These are phyloP conservation scores for Candolleomyces efflorescens DNA, from an alignment of 768 basidiomycete genomes.

Conservation along the genomic window DNA sequence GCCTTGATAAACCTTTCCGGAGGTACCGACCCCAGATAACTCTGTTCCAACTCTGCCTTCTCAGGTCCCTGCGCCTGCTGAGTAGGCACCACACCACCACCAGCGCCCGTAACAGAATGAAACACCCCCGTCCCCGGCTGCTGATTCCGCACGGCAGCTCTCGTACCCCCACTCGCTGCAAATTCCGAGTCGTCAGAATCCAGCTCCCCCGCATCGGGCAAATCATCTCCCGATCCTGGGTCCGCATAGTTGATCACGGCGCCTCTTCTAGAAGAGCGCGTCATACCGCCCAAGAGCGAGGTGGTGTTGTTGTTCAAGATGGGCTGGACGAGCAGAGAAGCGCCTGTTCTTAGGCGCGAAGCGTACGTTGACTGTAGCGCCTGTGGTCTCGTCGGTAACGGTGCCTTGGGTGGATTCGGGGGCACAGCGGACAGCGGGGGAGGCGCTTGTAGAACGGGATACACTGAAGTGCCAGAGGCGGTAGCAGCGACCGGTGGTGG, in stretches of 20 bases:
- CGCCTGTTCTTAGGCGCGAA: slow-evolving; percentile 86
- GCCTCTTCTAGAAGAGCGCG: slow-evolving; percentile 46
- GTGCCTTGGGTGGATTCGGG: slow-evolving; percentile 50
- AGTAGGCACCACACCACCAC: background rate
- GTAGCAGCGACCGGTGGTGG: too few species aligned
- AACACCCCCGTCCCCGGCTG: slow-evolving; percentile 48
- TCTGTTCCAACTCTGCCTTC: slow-evolving; percentile 75
- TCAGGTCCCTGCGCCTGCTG: slow-evolving; percentile 13
- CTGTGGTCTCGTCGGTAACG: slow-evolving; percentile 61
- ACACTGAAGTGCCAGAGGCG: too few species aligned
- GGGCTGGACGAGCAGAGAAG: slow-evolving; percentile 89
- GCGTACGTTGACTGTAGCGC: slow-evolving; percentile 81
- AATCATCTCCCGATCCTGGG: slow-evolving; percentile 77
- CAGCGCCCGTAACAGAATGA: slow-evolving; percentile 43
- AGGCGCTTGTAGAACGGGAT: too few species aligned
- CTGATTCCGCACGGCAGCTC: slow-evolving; percentile 49
- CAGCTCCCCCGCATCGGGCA: slow-evolving; percentile 74
- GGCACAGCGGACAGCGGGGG: slow-evolving; percentile 25
- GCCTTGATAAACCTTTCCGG: slow-evolving; percentile 74
- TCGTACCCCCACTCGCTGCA: slow-evolving; percentile 56
- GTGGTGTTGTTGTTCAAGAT: slow-evolving; percentile 44
- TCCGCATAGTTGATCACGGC: slow-evolving; percentile 85
- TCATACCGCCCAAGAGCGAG: slow-evolving; percentile 34
- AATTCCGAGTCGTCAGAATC: slow-evolving; percentile 87
- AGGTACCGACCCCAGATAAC: slow-evolving; percentile 83